phyloP scores from a whole-genome alignment of 805 yeast species.

The Candida manassasensis region DNA sequence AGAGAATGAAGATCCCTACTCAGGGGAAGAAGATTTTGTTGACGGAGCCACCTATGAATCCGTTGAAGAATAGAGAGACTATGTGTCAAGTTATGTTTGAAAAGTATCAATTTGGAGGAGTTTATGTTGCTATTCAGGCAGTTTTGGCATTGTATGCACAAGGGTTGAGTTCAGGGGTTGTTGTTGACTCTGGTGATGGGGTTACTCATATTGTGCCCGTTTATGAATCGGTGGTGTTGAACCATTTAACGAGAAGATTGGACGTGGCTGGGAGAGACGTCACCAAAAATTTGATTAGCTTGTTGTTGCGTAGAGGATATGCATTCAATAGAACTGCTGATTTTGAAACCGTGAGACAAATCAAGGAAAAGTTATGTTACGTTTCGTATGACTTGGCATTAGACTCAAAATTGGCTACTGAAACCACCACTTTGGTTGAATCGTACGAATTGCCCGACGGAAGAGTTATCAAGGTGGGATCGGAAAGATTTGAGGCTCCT shows the following conservation, averaged over 20 bases:
- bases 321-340: slow-evolving; percentile 98
- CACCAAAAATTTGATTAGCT: slow-evolving; percentile 88
- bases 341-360: slow-evolving; percentile 96
- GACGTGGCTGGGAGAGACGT: slow-evolving; percentile 99
- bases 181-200: slow-evolving; percentile 98
- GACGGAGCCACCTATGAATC: slow-evolving; percentile 99
- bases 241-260: slow-evolving; percentile 84
- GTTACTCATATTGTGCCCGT: slow-evolving; percentile 98
- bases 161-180: slow-evolving; percentile 94
- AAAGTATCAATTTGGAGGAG: slow-evolving; percentile 84
- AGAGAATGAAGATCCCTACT: slow-evolving; percentile 76
- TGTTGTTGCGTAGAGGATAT: slow-evolving; percentile 91
- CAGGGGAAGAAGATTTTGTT: slow-evolving; percentile 74
- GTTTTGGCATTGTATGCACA: slow-evolving; percentile 97
- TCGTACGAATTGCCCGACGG: slow-evolving; percentile 95
- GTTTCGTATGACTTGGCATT: slow-evolving; percentile 91
- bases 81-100: slow-evolving; percentile 95
- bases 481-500: slow-evolving; percentile 94
- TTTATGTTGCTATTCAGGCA: slow-evolving; percentile 94
- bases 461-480: slow-evolving; percentile 86
- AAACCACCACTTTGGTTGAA: slow-evolving; percentile 93
- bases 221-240: slow-evolving; percentile 93
- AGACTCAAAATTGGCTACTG: slow-evolving; percentile 81
- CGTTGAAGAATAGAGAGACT: slow-evolving; percentile 78
- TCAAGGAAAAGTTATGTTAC: slow-evolving; percentile 93